These are phyloP conservation scores for Pichia sp. DNA, from an alignment of 1,139 yeast genomes.

Conservation along the genomic window DNA sequence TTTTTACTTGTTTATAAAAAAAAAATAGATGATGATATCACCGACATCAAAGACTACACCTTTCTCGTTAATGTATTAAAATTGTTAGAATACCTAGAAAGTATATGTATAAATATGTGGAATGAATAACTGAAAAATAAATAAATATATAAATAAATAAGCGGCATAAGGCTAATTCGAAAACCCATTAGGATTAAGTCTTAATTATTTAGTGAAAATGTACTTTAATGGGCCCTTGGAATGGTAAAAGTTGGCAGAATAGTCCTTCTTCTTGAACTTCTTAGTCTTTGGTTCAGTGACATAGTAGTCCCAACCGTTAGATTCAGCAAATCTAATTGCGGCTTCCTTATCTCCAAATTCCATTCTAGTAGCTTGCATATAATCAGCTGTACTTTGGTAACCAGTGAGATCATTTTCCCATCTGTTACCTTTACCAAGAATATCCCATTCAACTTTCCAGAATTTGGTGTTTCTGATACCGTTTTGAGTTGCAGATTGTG, in stretches of 20 bases:
- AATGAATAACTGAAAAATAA: background rate
- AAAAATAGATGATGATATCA: too few species aligned
- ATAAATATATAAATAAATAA: constrained; percentile 8
- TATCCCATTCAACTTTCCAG: constrained; percentile 87
- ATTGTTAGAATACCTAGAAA: too few species aligned
- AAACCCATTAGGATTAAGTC: background rate
- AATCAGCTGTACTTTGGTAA: constrained; percentile 73
- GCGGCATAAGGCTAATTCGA: background rate
- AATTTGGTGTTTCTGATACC: constrained; percentile 44
- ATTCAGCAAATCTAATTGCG: constrained; percentile 72
- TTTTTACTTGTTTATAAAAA: too few species aligned
- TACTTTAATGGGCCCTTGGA: constrained; percentile 68
- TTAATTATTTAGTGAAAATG: constrained; percentile 65
- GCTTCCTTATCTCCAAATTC: constrained; percentile 70
- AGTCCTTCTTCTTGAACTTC: constrained; percentile 68
- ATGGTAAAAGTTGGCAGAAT: constrained; percentile 65
- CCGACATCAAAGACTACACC: too few species aligned
- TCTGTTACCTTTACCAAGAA: constrained; percentile 66
- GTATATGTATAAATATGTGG: too few species aligned
- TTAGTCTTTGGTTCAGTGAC: constrained; percentile 76
- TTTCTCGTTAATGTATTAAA: too few species aligned
- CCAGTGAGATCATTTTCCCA: constrained; percentile 92
- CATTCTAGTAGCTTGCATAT: constrained; percentile 80
- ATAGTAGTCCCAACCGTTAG: constrained; percentile 82
- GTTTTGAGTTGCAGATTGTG: constrained; percentile 79